Conservation (phyloP, 2,329 filamentous ascomycete genomes). For the Rhynchosporium secalis region DNA sequence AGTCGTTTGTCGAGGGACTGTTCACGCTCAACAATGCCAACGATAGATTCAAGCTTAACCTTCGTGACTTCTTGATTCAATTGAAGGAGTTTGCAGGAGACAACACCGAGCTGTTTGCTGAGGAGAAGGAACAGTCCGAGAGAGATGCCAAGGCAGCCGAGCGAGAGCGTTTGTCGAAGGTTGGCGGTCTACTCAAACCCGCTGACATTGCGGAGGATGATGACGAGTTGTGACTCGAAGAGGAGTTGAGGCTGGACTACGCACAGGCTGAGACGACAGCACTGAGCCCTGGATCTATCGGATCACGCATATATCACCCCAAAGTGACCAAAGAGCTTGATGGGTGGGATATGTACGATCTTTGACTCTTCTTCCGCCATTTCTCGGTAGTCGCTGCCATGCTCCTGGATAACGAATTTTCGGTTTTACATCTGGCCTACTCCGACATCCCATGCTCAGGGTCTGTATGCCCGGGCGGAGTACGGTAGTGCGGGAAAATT, state of each 20-base stretch:
- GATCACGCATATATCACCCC: constrained; percentile 24
- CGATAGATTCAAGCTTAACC: constrained; percentile 90
- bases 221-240: constrained; percentile 82
- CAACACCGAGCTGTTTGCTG: constrained; percentile 88
- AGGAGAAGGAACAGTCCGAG: constrained; percentile 92
- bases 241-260: constrained; percentile 64
- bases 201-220: constrained; percentile 90
- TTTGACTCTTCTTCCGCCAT: constrained; percentile 43
- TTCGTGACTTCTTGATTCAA: constrained; percentile 96
- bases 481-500: constrained; percentile 28
- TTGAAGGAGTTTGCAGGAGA: constrained; percentile 96
- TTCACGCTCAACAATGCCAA: constrained; percentile 87
- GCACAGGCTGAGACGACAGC: constrained; percentile 25
- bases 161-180: constrained; percentile 88
- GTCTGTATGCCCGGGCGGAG: constrained; percentile 30
- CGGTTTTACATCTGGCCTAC: constrained; percentile 23
- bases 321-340: constrained; percentile 47
- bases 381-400: constrained; percentile 19
- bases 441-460: constrained; percentile 29
- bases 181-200: constrained; percentile 93
- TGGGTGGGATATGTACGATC: constrained; percentile 67
- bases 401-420: constrained; percentile 33
- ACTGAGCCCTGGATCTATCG: constrained; percentile 14
- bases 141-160: constrained; percentile 84
- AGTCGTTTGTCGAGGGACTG: constrained; percentile 83